Conservation (phyloP, 306 rosid genomes). For the Canavalia gladiata region DNA sequence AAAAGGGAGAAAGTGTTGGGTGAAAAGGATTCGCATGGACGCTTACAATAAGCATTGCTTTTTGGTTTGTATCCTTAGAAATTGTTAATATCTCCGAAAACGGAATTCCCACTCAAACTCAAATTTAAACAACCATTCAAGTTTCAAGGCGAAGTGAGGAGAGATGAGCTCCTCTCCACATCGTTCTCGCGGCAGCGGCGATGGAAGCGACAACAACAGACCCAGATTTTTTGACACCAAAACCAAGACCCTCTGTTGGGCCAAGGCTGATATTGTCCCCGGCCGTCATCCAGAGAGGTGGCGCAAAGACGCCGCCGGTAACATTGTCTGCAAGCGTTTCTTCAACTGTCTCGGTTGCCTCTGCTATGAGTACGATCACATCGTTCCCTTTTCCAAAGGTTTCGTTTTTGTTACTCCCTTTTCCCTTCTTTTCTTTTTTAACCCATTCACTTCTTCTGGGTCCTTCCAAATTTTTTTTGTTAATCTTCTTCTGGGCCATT, state of each 20-base stretch:
- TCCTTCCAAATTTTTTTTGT: background rate
- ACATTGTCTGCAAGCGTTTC: conserved; percentile 92
- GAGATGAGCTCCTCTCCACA: conserved; percentile 68
- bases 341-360: conserved; percentile 90
- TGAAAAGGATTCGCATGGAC: no score
- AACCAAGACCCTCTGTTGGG: conserved; percentile 77
- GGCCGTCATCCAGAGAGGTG: conserved; percentile 98
- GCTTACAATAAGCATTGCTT: no score
- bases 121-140: no score
- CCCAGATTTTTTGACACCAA: conserved; percentile 75
- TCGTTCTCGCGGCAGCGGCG: conserved; percentile 57
- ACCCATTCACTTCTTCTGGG: conserved; percentile 22
- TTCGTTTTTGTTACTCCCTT: conserved; percentile 28
- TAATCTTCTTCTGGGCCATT: no score
- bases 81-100: no score
- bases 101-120: no score
- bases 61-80: no score
- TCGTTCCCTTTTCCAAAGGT: conserved; percentile 91
- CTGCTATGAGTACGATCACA: conserved; percentile 96
- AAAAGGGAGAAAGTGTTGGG: no score
- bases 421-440: background rate
- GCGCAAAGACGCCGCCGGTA: conserved; percentile 95
- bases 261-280: conserved; percentile 68
- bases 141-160: no score
- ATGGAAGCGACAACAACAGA: conserved; percentile 55